A percentile compares a stretch with the other conserved stretches of the same genome.
These are phyloP conservation scores for Hortiboletus campestris DNA, from an alignment of 768 basidiomycete species.

Conservation along the genomic window DNA sequence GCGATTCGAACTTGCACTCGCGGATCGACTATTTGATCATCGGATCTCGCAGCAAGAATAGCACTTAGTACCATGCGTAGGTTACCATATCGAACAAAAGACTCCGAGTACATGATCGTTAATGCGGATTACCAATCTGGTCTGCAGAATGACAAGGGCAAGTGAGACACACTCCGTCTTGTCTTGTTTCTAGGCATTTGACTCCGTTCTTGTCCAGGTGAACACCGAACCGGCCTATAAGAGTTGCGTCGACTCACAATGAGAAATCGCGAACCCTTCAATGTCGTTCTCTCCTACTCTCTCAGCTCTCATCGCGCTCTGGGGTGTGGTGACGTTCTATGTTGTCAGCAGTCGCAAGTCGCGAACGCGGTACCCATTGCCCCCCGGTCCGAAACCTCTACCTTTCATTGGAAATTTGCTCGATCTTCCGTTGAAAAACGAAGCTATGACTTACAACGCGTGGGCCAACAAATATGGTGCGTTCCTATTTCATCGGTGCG, in stretches of 20 bases:
- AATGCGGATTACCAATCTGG: neutral
- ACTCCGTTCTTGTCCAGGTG: slow-evolving; percentile 11
- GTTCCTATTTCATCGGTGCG: neutral
- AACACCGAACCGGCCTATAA: slow-evolving; percentile 19
- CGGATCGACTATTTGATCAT: neutral
- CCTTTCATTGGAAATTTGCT: slow-evolving; percentile 54
- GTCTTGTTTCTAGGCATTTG: neutral
- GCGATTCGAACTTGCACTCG: neutral
- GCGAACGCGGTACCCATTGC: slow-evolving; percentile 35
- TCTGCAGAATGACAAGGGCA: slow-evolving; percentile 8
- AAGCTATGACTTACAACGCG: slow-evolving; percentile 41
- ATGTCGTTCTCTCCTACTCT: slow-evolving; percentile 19
- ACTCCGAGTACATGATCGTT: neutral
- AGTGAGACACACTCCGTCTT: slow-evolving; percentile 16
- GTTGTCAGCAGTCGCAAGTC: slow-evolving; percentile 13
- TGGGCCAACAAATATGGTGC: slow-evolving; percentile 41
- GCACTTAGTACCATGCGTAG: too few relatives aligned
- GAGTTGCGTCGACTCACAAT: slow-evolving; percentile 1
- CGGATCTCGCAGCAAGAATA: too few relatives aligned
- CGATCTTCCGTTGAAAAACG: slow-evolving; percentile 41
- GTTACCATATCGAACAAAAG: neutral
- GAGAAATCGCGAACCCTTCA: neutral
- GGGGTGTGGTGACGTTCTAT: slow-evolving; percentile 18
- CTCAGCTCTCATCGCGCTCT: slow-evolving; percentile 22
- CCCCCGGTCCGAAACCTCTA: slow-evolving; percentile 54